Conservation (phyloP, 2,329 filamentous ascomycete genomes). For the Ceratocystiopsis brevicomis region DNA sequence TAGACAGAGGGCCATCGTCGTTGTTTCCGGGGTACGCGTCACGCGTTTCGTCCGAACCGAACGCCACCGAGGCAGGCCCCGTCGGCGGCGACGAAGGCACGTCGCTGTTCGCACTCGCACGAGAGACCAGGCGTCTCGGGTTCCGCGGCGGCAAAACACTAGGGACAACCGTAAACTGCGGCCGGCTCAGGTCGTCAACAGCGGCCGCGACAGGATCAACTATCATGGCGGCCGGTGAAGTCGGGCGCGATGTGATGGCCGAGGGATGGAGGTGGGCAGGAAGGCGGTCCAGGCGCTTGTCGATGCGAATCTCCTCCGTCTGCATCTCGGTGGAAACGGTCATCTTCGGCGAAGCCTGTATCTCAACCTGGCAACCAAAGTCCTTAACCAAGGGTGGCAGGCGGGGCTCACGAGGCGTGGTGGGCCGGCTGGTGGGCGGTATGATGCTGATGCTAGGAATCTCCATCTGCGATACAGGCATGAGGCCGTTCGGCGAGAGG, state of each 20-base stretch:
- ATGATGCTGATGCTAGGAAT: constrained; percentile 85
- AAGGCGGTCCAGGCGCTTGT: constrained; percentile 55
- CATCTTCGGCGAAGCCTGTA: constrained; percentile 29
- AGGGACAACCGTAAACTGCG: constrained; percentile 31
- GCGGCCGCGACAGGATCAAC: constrained; percentile 11
- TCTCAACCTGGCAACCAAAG: constrained; percentile 59
- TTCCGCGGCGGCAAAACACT: constrained; percentile 39
- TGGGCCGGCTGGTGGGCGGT: constrained; percentile 68
- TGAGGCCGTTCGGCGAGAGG: not conserved
- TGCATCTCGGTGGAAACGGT: constrained; percentile 38
- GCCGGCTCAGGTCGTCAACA: constrained; percentile 20
- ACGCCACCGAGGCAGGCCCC: constrained; percentile 8
- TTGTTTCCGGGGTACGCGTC: constrained; percentile 64
- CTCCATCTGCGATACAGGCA: constrained; percentile 18
- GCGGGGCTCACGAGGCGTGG: constrained; percentile 53
- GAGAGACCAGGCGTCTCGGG: constrained; percentile 32
- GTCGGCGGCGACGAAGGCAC: constrained; percentile 29
- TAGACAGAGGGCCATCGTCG: constrained; percentile 55
- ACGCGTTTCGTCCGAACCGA: constrained; percentile 23
- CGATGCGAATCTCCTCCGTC: constrained; percentile 79
- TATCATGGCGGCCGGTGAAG: constrained; percentile 26
- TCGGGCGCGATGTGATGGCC: constrained; percentile 43
- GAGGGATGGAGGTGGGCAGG: constrained; percentile 66
- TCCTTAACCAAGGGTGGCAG: constrained; percentile 72
- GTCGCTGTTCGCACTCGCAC: constrained; percentile 25